Percentiles rank a stretch among this genome's conserved stretches.
These are phyloP conservation scores for Tubosaeta sp. DNA, from an alignment of 768 basidiomycete species.

Conservation along the genomic window DNA sequence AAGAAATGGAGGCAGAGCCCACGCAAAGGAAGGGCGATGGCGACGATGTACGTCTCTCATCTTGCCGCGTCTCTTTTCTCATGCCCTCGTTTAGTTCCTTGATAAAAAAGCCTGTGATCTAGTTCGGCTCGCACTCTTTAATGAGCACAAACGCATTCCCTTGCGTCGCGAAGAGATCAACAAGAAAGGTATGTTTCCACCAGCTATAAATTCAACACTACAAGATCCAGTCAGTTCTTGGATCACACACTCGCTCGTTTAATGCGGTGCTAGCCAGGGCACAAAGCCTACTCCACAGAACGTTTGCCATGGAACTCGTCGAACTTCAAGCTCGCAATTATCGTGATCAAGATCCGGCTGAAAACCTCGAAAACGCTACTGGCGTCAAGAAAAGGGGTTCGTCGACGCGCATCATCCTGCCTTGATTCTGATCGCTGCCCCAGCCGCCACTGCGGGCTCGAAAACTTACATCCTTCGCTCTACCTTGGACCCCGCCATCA, in stretches of 20 bases:
- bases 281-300: conserved; percentile 57
- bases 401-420: background rate
- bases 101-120: conserved; percentile 66
- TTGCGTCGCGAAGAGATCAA: conserved; percentile 80
- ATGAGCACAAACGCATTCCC: conserved; percentile 62
- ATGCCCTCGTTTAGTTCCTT: conserved; percentile 46
- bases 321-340: conserved; percentile 61
- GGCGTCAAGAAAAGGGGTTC: conserved; percentile 67
- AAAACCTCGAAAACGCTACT: conserved; percentile 47
- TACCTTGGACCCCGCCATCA: conserved; percentile 53
- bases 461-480: conserved; percentile 87
- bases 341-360: conserved; percentile 36
- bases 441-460: conserved; percentile 52
- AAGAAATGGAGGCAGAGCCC: conserved; percentile 24
- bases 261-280: conserved; percentile 59
- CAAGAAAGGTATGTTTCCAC: conserved; percentile 59
- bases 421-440: background rate
- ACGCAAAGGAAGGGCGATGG: conserved; percentile 18
- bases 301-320: conserved; percentile 82
- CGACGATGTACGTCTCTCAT: conserved; percentile 14
- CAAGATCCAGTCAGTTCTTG: conserved; percentile 37
- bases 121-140: conserved; percentile 78
- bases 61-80: background rate
- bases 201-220: background rate
- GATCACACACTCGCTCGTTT: conserved; percentile 52